phyloP scores from a whole-genome alignment of 2,329 filamentous ascomycete genomes.

The Aspergillus fructus region DNA sequence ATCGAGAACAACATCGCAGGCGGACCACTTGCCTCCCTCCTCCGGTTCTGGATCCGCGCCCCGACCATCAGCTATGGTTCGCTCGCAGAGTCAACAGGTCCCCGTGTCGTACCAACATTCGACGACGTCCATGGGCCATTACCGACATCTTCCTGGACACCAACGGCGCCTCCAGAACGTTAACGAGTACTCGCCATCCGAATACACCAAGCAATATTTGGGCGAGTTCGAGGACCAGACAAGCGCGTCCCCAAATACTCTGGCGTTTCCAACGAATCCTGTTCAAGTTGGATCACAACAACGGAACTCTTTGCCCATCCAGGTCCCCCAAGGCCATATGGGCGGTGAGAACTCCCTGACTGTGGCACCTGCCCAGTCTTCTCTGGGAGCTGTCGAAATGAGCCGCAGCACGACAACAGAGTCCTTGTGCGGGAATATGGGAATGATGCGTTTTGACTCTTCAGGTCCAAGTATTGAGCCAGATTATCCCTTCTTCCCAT shows the following conservation, averaged over 20 bases:
- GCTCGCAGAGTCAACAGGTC: conserved; percentile 40
- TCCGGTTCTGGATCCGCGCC: conserved; percentile 28
- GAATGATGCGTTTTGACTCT: conserved; percentile 47
- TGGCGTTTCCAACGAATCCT: conserved; percentile 25
- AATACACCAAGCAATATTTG: conserved; percentile 40
- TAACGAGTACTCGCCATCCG: conserved; percentile 43
- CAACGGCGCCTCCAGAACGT: conserved; percentile 34
- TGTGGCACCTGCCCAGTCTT: conserved; percentile 27
- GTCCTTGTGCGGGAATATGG: conserved; percentile 43
- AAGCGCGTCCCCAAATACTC: conserved; percentile 23
- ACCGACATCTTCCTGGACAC: conserved; percentile 34
- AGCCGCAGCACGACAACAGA: conserved; percentile 47
- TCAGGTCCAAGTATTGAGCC: conserved; percentile 37
- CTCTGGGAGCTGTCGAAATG: conserved; percentile 41
- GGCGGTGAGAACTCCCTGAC: conserved; percentile 15
- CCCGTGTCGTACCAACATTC: conserved; percentile 32
- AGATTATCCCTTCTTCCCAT: conserved; percentile 28
- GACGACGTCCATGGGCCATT: conserved; percentile 25
- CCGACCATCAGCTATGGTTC: conserved; percentile 36
- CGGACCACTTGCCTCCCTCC: conserved; percentile 22
- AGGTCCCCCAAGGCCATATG: conserved; percentile 23
- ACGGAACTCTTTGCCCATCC: conserved; percentile 15
- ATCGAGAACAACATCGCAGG: conserved; percentile 29
- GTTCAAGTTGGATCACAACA: conserved; percentile 25
- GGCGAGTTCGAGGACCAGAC: conserved; percentile 29